These are phyloP conservation scores for Vaccinium myrtillus DNA, from an alignment of 148 eudicot genomes.

Conservation along the genomic window DNA sequence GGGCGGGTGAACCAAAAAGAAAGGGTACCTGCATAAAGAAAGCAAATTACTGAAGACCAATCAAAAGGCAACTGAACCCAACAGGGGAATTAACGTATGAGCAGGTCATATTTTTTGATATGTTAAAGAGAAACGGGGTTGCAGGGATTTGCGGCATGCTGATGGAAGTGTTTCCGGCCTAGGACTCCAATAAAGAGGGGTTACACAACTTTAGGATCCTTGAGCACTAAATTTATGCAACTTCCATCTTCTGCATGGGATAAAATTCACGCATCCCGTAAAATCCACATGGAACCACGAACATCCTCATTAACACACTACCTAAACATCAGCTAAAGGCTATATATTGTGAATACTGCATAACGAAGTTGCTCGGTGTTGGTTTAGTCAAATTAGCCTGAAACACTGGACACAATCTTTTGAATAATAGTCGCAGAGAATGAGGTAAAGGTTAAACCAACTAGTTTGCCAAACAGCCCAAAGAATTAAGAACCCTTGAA, in stretches of 20 bases:
- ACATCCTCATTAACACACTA: background rate
- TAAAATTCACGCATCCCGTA: background rate
- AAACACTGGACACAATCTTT: background rate
- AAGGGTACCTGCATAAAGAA: conserved; percentile 64
- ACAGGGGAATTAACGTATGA: background rate
- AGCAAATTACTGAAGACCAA: conserved; percentile 32
- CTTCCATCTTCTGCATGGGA: background rate
- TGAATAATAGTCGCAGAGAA: background rate
- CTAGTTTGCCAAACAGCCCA: background rate
- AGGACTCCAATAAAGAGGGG: background rate
- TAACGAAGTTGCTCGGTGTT: background rate
- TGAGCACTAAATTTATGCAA: background rate
- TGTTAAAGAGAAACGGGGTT: background rate
- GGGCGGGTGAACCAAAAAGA: conserved; percentile 77
- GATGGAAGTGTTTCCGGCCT: background rate
- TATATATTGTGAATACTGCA: background rate
- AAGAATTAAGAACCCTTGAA: background rate
- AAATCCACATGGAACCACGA: conserved; percentile 3
- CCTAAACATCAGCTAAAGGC: background rate
- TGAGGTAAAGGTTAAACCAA: background rate
- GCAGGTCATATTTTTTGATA: background rate
- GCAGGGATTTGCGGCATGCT: background rate
- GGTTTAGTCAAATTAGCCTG: background rate
- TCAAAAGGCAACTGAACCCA: background rate
- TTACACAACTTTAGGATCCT: background rate